Percentiles rank a stretch among this genome's conserved stretches.
Conservation (phyloP, 73 alveolate species). For the Paramecium biaurelia region DNA sequence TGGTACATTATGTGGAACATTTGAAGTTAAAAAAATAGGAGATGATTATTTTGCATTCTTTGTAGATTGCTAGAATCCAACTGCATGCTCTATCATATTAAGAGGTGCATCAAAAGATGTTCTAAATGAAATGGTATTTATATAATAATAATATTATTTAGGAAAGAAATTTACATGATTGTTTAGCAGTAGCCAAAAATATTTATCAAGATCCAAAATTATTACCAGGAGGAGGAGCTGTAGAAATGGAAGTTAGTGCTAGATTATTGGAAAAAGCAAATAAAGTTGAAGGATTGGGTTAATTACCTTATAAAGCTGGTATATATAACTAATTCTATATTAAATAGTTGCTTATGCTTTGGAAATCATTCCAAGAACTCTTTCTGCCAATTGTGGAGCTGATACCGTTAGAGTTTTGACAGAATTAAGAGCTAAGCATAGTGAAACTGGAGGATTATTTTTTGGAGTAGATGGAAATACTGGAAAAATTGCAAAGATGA, state of each 20-base stretch:
- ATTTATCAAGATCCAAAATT: conserved; percentile 95
- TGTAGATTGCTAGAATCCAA: conserved; percentile 90
- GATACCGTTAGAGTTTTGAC: conserved; percentile 98
- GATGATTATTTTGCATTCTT: conserved; percentile 96
- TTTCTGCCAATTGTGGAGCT: conserved; percentile 97
- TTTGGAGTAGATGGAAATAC: conserved; percentile 98
- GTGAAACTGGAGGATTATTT: conserved; percentile 75
- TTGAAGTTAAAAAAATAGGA: conserved; percentile 94
- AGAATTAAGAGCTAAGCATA: conserved; percentile 97
- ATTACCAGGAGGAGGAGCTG: conserved; percentile 99
- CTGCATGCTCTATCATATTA: conserved; percentile 96
- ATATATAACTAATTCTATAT: background rate
- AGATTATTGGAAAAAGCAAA: conserved; percentile 86
- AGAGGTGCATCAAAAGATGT: conserved; percentile 99
- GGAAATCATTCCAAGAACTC: conserved; percentile 98
- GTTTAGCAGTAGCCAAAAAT: conserved; percentile 97
- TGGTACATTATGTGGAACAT: conserved; percentile 93
- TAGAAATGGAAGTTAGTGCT: conserved; percentile 98
- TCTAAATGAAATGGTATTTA: conserved; percentile 83
- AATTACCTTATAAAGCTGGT: conserved; percentile 95
- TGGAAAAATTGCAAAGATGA: conserved; percentile 95
- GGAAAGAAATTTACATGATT: conserved; percentile 96
- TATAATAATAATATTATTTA: background rate
- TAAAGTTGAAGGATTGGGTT: conserved; percentile 88
- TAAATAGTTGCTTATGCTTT: conserved; percentile 91